Evolutionary conservation across 192 early-diverging fungal genomes (phyloP).

Genomic region (Podila verticillata): DNA sequence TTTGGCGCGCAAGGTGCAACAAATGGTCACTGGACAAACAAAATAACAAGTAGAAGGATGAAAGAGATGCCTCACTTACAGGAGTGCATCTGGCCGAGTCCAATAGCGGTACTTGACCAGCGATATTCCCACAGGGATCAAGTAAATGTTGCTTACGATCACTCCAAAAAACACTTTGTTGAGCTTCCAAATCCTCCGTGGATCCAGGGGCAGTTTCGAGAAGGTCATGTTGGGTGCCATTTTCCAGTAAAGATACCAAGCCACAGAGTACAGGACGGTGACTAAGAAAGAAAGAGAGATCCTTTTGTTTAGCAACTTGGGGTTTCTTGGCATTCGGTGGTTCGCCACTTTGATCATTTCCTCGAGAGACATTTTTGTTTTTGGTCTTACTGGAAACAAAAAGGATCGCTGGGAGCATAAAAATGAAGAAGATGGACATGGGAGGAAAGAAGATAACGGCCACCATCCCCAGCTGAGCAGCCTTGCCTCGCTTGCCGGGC

Average conservation of each 20-base stretch:
- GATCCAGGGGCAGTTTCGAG: slow-evolving; percentile 10
- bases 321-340: too few relatives aligned
- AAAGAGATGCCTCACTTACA: slow-evolving; percentile 5
- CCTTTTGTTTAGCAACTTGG: too few relatives aligned
- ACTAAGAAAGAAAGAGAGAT: not conserved
- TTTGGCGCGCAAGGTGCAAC: too few relatives aligned
- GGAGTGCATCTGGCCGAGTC: slow-evolving; percentile 11
- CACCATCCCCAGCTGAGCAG: slow-evolving; percentile 22
- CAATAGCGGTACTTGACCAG: slow-evolving; percentile 22
- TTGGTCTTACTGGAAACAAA: slow-evolving; percentile 18
- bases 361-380: not conserved
- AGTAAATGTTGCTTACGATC: slow-evolving; percentile 17
- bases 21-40: not conserved
- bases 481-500: slow-evolving; percentile 50
- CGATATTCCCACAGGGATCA: slow-evolving; percentile 19
- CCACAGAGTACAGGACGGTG: slow-evolving; percentile 7
- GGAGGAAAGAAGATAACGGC: slow-evolving; percentile 40
- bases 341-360: too few relatives aligned
- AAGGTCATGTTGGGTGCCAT: not conserved
- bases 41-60: slow-evolving; percentile 43
- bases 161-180: slow-evolving; percentile 11
- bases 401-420: slow-evolving; percentile 39
- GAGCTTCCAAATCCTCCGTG: slow-evolving; percentile 19
- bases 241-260: slow-evolving; percentile 13
- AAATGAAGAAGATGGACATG: slow-evolving; percentile 23